A percentile compares a stretch with the other conserved stretches of the same genome.
These are phyloP conservation scores for Candida sphagnicola DNA, from an alignment of 805 yeast genomes.

Conservation along the genomic window DNA sequence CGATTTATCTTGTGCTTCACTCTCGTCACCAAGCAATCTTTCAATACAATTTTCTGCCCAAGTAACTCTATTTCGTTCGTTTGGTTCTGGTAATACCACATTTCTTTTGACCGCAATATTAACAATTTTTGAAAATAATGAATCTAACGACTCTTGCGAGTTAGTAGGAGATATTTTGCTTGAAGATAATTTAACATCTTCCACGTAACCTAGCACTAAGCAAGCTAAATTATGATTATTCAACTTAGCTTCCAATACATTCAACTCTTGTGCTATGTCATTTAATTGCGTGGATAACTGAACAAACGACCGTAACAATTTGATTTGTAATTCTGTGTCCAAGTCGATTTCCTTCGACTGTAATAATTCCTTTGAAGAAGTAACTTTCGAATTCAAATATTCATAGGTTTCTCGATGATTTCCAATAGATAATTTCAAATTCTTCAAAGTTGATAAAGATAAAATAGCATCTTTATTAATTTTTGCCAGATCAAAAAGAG, in stretches of 20 bases:
- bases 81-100: conserved; percentile 38
- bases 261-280: conserved; percentile 23
- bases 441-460: conserved; percentile 23
- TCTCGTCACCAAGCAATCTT: conserved; percentile 16
- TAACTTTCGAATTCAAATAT: conserved; percentile 26
- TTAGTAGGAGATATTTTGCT: neutral
- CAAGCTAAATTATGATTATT: conserved; percentile 43
- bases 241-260: conserved; percentile 20
- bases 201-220: conserved; percentile 45
- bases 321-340: conserved; percentile 24
- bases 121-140: conserved; percentile 43
- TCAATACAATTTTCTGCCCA: conserved; percentile 43
- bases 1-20: neutral
- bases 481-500: conserved; percentile 37
- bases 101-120: conserved; percentile 42
- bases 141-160: conserved; percentile 27
- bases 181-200: conserved; percentile 31
- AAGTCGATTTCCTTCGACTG: conserved; percentile 20
- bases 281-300: conserved; percentile 28
- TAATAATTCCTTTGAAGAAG: conserved; percentile 32
- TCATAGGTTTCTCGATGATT: conserved; percentile 27
- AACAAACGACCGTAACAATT: conserved; percentile 29
- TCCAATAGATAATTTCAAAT: conserved; percentile 17
- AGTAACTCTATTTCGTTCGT: conserved; percentile 15
- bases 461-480: conserved; percentile 31